Evolutionary conservation across 805 yeast species (phyloP), one percentile per base, ranked within the genome.

Genomic region (Millerozyma miso): DNA sequence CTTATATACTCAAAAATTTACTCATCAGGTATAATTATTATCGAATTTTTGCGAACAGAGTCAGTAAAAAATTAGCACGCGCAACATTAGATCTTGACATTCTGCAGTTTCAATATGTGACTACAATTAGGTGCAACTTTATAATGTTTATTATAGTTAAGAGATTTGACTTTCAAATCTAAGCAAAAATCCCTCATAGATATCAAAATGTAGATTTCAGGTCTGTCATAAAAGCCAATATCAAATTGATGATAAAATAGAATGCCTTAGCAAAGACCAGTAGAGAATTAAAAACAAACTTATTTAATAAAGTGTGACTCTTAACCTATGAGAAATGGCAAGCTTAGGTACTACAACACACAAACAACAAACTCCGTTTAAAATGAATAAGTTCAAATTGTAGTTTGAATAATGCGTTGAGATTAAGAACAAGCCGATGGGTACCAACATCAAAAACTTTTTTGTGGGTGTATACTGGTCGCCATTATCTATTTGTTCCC

Each of bases 401-500:
- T 89, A 91, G 58, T 81, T 83, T 14, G 95, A 79, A 62, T 90
- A 93, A 62, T 91, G 98, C 1, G 97, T 90, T 40, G 93, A 81
- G 29, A 88, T 73, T 51, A 91, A 72, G 55, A 91, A 91, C 56
- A 93, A 73, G 5, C 80, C 82, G 49, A 93, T 86, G 19, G 99
- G 99, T n/a, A 93, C 97, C 39, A 87, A 81, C 69, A 91, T 78
- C 51, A 91, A 71, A 59, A 89, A 91, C 65, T 91, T 91, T 72
- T 93, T 90, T 32, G 96, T 83, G 10, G 99, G 99, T 0, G 99
- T 93, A 62, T 90, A 91, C 63, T 89, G 95, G 59, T 89, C 97
- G 45, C 98, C 99, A 56, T 90, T 82, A 62, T 87, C 95, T 45
- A 85, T 83, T 65, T 91, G 99, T 65, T 91, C 99, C 99, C 99